phyloP scores from a whole-genome alignment of 192 early-diverging fungal genomes.

The Backusella parvicylindrica region DNA sequence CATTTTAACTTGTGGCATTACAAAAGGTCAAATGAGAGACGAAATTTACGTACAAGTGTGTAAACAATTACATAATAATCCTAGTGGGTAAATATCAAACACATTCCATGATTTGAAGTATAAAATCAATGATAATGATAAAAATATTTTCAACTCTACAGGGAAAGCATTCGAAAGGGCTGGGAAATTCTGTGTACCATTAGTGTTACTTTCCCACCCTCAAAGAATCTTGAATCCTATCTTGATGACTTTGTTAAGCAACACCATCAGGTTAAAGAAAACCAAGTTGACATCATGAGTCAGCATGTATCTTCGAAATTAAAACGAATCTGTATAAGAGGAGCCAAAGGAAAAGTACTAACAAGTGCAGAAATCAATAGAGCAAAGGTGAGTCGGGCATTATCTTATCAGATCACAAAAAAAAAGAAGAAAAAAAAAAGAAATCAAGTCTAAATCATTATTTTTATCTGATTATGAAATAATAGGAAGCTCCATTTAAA shows the following conservation, averaged over 20 bases:
- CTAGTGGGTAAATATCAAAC: constrained; percentile 47
- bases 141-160: constrained; percentile 8
- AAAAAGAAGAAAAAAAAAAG: background rate
- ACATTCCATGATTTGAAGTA: background rate
- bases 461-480: background rate
- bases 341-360: constrained; percentile 75
- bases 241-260: constrained; percentile 74
- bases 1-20: constrained; percentile 75
- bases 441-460: background rate
- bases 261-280: constrained; percentile 48
- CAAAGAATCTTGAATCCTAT: constrained; percentile 84
- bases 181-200: constrained; percentile 86
- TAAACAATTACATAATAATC: constrained; percentile 83
- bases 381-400: constrained; percentile 37
- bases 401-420: background rate
- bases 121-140: background rate
- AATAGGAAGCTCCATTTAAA: constrained; percentile 74
- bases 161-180: constrained; percentile 70
- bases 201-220: constrained; percentile 85
- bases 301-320: constrained; percentile 55
- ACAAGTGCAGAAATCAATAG: constrained; percentile 69
- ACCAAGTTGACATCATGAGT: constrained; percentile 49
- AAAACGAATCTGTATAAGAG: constrained; percentile 67
- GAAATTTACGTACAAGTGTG: constrained; percentile 94
- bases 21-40: constrained; percentile 76